These are phyloP conservation scores for Amanita rubescens DNA, from an alignment of 768 basidiomycete species.

Conservation along the genomic window DNA sequence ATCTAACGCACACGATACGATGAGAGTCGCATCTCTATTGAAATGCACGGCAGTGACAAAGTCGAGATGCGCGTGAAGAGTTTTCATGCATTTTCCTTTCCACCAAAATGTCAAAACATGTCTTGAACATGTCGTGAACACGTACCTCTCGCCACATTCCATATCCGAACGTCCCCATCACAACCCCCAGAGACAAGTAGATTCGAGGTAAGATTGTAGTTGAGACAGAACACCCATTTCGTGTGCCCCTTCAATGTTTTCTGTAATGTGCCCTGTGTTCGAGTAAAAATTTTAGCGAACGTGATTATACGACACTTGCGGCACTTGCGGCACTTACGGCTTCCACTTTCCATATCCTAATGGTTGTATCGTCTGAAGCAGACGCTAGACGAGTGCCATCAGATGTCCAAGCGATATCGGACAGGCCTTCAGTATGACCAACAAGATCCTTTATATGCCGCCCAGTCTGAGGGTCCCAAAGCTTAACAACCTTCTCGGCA, in stretches of 20 bases:
- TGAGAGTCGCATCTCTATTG: constrained; percentile 84
- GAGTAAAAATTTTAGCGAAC: no score
- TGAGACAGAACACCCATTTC: constrained; percentile 86
- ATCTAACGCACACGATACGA: constrained; percentile 88
- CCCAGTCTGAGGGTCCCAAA: constrained; percentile 78
- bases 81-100: constrained; percentile 76
- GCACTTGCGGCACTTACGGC: constrained; percentile 43
- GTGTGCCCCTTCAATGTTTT: constrained; percentile 76
- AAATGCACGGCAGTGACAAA: constrained; percentile 94
- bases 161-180: constrained; percentile 88
- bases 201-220: constrained; percentile 84
- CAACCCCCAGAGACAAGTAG: constrained; percentile 88
- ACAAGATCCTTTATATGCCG: constrained; percentile 66
- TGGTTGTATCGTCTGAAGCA: constrained; percentile 86
- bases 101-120: not conserved
- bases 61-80: constrained; percentile 88
- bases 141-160: constrained; percentile 79
- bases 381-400: constrained; percentile 81
- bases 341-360: constrained; percentile 87
- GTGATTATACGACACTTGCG: not conserved
- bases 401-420: constrained; percentile 81
- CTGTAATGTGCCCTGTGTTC: constrained; percentile 48
- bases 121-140: not conserved
- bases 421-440: constrained; percentile 77
- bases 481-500: constrained; percentile 71